Conservation (phyloP, 805 yeast genomes). For the Nakazawaea wickerhamii region DNA sequence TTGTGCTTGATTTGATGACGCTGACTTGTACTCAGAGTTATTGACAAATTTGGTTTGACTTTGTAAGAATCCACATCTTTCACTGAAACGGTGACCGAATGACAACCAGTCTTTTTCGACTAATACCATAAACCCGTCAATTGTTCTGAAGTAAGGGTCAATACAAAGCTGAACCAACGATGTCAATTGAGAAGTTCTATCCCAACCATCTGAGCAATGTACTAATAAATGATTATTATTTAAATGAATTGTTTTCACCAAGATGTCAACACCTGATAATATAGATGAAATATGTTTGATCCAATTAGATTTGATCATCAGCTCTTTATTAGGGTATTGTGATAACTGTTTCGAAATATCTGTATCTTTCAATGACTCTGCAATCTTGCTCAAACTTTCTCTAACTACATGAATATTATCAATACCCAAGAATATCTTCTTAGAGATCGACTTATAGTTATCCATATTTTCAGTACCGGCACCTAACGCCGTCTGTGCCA, state of each 20-base stretch:
- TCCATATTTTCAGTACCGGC: slow-evolving; percentile 98
- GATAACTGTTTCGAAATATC: slow-evolving; percentile 45
- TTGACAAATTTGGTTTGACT: slow-evolving; percentile 45
- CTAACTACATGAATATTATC: slow-evolving; percentile 96
- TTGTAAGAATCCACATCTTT: slow-evolving; percentile 73
- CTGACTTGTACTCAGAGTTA: slow-evolving; percentile 26
- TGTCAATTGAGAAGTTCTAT: slow-evolving; percentile 85
- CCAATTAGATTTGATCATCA: slow-evolving; percentile 72
- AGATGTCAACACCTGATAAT: slow-evolving; percentile 68
- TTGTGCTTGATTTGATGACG: slow-evolving; percentile 33
- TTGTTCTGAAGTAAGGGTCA: slow-evolving; percentile 85
- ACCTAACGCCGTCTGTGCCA: slow-evolving; percentile 94
- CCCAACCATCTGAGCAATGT: slow-evolving; percentile 99
- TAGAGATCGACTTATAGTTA: slow-evolving; percentile 61
- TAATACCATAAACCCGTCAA: slow-evolving; percentile 79
- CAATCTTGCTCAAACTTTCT: slow-evolving; percentile 65
- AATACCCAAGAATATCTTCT: slow-evolving; percentile 77
- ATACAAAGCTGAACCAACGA: slow-evolving; percentile 80
- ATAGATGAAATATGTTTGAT: slow-evolving; percentile 62
- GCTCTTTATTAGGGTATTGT: slow-evolving; percentile 41
- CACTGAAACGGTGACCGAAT: slow-evolving; percentile 87
- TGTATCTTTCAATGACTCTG: slow-evolving; percentile 58
- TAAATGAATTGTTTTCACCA: slow-evolving; percentile 75
- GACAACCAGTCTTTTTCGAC: slow-evolving; percentile 95
- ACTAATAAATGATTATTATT: slow-evolving; percentile 78